Base-by-base conservation (phyloP, 148 eudicot species). In the Drosera capensis region DNA sequence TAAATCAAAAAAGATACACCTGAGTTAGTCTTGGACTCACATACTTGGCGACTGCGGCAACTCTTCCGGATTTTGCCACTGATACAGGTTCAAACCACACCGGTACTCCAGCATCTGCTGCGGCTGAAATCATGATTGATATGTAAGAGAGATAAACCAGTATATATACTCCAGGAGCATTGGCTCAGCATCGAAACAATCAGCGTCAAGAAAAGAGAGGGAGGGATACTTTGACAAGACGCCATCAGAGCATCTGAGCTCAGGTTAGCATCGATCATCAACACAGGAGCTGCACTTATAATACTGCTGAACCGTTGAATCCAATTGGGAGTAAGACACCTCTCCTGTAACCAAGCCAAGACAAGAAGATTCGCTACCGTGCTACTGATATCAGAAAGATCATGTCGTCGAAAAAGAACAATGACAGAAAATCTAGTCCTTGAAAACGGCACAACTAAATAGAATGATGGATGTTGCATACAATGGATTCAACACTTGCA, bases 11-110 rank as follows among this genome's bases (percentile, higher is more conserved):
- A 17, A 16, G 25, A 28, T 16, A 25, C 14, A 38, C 5, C 23
- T 42, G 60, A 42, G 40, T 38, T 55, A 46, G 20, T 7, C 26
- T 16, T 40, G 46, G 52, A 62, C 95, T 85, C 64, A 90, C 99
- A 72, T 73, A 49, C 46, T 74, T 63, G 42, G 68, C 78, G 61
- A 85, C 51, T 28, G 83, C 72, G 46, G 67, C 80, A 43, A 90
- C 67, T 54, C 95, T 70, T 74, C 25, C 70, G 24, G 95, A 90
- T 67, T 90, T 90, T 35, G 73, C 64, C 25, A 90, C 79, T 49
- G 99, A 90, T 55, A 90, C 99, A 19, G 99, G 99, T 80, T 90
- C 99, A 63, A 90, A 85, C 99, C 99, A 90, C 52, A 81, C 72
- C 18, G 93, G 94, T 24, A 78, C 64, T 23, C 43, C 57, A 53